phyloP scores from a whole-genome alignment of 768 basidiomycete genomes.

The Heimioporus sp. region DNA sequence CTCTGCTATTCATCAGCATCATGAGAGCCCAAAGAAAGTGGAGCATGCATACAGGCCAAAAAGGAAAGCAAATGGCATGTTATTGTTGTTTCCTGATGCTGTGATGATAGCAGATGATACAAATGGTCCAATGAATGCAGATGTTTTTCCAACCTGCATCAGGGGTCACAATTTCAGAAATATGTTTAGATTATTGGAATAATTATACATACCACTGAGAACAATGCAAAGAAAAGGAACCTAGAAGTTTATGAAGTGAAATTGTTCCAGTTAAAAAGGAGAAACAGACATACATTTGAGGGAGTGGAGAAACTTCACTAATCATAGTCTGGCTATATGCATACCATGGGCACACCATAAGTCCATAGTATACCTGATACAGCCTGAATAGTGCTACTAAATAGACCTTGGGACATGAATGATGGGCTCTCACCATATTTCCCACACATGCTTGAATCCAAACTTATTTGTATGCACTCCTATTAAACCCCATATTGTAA shows the following conservation, averaged over 20 bases:
- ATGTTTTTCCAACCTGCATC: conserved; percentile 66
- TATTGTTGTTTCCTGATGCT: conserved; percentile 63
- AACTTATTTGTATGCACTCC: conserved; percentile 73
- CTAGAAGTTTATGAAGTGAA: conserved; percentile 21
- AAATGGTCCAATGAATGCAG: conserved; percentile 74
- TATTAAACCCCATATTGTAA: conserved; percentile 73
- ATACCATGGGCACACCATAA: conserved; percentile 79
- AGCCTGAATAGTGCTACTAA: conserved; percentile 38
- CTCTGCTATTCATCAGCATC: conserved; percentile 5
- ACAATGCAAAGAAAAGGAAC: conserved; percentile 75
- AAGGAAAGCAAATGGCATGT: conserved; percentile 74
- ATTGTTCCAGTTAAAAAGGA: not conserved
- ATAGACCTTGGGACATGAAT: not conserved
- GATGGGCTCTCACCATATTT: conserved; percentile 52
- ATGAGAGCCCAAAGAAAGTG: not conserved
- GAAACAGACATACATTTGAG: conserved; percentile 55
- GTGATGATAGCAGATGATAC: conserved; percentile 75
- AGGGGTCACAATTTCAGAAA: not conserved
- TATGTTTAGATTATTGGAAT: not conserved
- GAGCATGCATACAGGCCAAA: conserved; percentile 63
- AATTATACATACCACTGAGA: conserved; percentile 59
- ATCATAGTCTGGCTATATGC: conserved; percentile 85
- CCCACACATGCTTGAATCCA: conserved; percentile 84
- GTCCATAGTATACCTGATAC: conserved; percentile 68
- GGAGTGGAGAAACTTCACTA: conserved; percentile 69